Conservation (phyloP, 2,329 filamentous ascomycete species). For the Trichoderma citrinoviride region DNA sequence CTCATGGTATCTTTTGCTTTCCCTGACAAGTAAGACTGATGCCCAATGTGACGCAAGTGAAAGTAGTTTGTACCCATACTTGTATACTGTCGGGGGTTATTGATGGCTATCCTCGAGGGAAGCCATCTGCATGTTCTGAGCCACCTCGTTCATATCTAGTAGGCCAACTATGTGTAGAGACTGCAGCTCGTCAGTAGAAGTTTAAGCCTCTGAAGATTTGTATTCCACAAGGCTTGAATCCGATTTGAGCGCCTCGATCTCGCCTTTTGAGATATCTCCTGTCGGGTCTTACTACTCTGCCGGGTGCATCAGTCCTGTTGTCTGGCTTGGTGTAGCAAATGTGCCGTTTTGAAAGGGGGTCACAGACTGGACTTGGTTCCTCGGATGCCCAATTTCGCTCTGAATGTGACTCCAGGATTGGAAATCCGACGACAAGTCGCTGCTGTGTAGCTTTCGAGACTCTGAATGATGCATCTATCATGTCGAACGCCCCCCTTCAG, state of each 20-base stretch:
- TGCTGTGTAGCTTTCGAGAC: not conserved
- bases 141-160: not conserved
- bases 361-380: not conserved
- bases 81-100: not conserved
- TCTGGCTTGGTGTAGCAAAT: not conserved
- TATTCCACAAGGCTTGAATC: not conserved
- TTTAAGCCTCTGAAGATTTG: not conserved
- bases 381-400: not conserved
- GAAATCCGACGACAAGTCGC: not conserved
- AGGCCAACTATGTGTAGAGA: not conserved
- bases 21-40: not conserved
- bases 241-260: not conserved
- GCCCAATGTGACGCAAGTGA: not conserved
- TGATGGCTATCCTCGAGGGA: not conserved
- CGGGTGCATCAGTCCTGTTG: not conserved
- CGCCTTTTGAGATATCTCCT: not conserved
- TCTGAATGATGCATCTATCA: not conserved
- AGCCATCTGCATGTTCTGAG: not conserved
- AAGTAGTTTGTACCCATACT: not conserved
- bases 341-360: not conserved
- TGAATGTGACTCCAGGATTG: not conserved
- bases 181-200: not conserved
- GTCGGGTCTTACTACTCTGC: not conserved
- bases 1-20: not conserved
- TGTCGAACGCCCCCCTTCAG: not conserved